Percentiles rank a stretch among this genome's conserved stretches.
These are phyloP conservation scores for Candida sp. DNA, from an alignment of 1,139 yeast species.

Conservation along the genomic window DNA sequence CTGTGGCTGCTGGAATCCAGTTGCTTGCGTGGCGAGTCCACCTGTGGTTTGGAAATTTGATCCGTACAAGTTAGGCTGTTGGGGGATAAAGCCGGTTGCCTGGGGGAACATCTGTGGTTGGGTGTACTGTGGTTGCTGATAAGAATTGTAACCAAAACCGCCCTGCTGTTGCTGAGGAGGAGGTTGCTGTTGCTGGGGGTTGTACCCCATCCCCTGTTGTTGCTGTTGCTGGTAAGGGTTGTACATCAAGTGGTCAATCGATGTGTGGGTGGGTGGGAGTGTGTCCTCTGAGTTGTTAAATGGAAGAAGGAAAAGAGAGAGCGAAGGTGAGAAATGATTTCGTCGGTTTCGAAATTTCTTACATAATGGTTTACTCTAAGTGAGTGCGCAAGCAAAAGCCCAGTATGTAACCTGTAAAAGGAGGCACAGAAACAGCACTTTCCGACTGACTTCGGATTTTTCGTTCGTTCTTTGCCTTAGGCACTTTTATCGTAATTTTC, in stretches of 20 bases:
- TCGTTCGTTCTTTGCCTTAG: too few relatives aligned
- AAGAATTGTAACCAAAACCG: conserved; percentile 27
- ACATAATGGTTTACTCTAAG: too few relatives aligned
- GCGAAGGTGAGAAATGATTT: neutral
- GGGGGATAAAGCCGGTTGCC: conserved; percentile 23
- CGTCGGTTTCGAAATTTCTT: neutral
- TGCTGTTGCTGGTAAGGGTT: conserved; percentile 50
- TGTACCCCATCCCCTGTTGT: conserved; percentile 32
- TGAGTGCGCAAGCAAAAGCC: too few relatives aligned
- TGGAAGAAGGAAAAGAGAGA: neutral
- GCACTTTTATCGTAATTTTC: neutral
- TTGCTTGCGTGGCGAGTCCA: conserved; percentile 27
- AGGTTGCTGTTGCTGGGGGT: conserved; percentile 22
- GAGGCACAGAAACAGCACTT: neutral
- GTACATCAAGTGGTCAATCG: conserved; percentile 30
- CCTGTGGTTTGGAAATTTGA: conserved; percentile 22
- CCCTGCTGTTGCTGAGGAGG: conserved; percentile 26
- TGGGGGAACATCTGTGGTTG: conserved; percentile 12
- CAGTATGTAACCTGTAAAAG: neutral
- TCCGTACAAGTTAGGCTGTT: conserved; percentile 16
- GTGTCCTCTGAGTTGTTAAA: neutral
- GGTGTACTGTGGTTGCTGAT: conserved; percentile 20
- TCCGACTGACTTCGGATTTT: neutral
- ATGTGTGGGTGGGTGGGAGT: neutral
- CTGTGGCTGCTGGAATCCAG: conserved; percentile 26